Evolutionary conservation across 2,329 filamentous ascomycete genomes (phyloP).

Genomic region (Setomelanomma holmii): DNA sequence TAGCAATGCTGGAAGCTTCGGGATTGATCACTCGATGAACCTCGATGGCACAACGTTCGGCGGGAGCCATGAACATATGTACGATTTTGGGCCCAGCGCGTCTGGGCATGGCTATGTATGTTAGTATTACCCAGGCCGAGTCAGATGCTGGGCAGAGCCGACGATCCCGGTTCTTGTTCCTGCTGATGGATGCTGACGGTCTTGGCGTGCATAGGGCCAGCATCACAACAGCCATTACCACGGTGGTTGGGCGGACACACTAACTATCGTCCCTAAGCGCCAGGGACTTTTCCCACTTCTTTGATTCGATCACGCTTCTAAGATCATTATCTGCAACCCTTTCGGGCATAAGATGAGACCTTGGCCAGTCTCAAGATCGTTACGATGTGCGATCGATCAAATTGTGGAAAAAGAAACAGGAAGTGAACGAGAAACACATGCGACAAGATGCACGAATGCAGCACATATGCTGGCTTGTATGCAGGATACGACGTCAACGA

Average conservation of each 20-base stretch:
- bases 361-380: background rate
- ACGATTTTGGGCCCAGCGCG: constrained; percentile 22
- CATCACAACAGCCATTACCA: constrained; percentile 23
- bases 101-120: constrained; percentile 25
- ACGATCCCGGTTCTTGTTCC: background rate
- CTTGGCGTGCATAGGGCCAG: constrained; percentile 20
- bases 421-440: background rate
- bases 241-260: constrained; percentile 14
- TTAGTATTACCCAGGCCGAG: constrained; percentile 2
- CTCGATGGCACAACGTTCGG: background rate
- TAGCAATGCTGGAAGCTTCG: background rate
- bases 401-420: background rate
- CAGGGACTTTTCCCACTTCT: background rate
- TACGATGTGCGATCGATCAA: background rate
- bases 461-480: too few relatives aligned
- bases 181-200: constrained; percentile 26
- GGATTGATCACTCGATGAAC: background rate
- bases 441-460: background rate
- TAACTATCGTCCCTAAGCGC: too few relatives aligned
- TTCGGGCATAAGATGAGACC: background rate
- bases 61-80: constrained; percentile 14
- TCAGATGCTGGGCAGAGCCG: background rate
- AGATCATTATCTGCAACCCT: background rate
- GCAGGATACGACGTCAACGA: background rate
- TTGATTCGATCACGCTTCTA: background rate